Evolutionary conservation across 768 basidiomycete genomes (phyloP), one percentile per base, ranked within the genome.

Genomic region (Russula sp.): DNA sequence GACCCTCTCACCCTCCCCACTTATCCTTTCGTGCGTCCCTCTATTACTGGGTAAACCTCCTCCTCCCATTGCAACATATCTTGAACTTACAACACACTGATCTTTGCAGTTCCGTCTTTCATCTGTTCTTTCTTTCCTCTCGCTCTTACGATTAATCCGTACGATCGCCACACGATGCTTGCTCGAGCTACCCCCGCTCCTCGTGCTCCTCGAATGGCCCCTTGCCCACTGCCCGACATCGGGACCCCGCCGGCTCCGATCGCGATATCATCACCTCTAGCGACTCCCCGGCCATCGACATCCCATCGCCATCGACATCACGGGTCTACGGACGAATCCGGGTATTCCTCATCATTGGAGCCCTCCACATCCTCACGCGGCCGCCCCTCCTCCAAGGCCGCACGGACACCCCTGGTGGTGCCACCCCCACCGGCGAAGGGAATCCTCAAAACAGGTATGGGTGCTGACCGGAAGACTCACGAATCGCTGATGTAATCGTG

Each of bases 401-500:
- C 54, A 27, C 61, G 57, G 39, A 45, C 61, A 22, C 18, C 65
- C 2, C 10, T 63, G 22, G 65, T 49, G 35, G 65, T 49, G 35
- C 51, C 55, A 14, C 16, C 31, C 1, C 55, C 58, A 34, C 52
- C 66, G 7, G 22, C 50, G 45, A 68, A 61, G 62, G 65, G 65
- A 3, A 68, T 68, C 58, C 58, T 68, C n/a, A 68, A 68, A 53
- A 49, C 55, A 51, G 59, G 66, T 67, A 39, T 27, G 66, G 49
- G 35, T 45, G 3, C 53, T 22, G 48, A 63, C 50, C 55, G 51
- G 62, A 58, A 45, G 20, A 37, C 11, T 20, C 13, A 40, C 7
- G 13, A 53, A 45, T 37, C 20, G 54, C 56, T 65, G 54, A 60
- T 40, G 51, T 56, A 66, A 55, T 65, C 52, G 45, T 44, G 32